Percentiles rank a stretch among this genome's conserved stretches.
These are phyloP conservation scores for Boletus tomentosulus DNA, from an alignment of 768 basidiomycete species.

Conservation along the genomic window DNA sequence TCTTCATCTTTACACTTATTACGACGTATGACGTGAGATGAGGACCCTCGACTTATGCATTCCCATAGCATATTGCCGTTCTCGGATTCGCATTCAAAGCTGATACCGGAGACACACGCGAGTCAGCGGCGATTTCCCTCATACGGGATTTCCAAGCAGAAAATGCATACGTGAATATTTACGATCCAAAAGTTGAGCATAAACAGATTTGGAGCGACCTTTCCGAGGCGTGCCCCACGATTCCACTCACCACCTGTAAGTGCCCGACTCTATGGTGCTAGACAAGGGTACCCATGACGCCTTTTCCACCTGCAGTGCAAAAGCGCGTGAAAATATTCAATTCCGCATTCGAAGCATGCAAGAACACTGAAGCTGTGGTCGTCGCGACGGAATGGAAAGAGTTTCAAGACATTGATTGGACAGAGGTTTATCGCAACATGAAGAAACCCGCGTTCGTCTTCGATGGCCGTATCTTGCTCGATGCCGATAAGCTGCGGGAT, in stretches of 20 bases:
- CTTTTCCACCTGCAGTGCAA: slow-evolving; percentile 53
- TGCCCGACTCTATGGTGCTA: neutral
- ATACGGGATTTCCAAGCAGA: slow-evolving; percentile 92
- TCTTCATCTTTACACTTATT: neutral
- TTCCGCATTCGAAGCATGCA: slow-evolving; percentile 85
- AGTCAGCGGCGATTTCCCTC: slow-evolving; percentile 92
- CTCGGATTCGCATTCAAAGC: slow-evolving; percentile 99
- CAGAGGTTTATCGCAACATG: slow-evolving; percentile 79
- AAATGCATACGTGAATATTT: slow-evolving; percentile 80
- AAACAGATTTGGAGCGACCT: slow-evolving; percentile 87
- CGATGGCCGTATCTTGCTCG: slow-evolving; percentile 86
- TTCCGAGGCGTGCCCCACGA: slow-evolving; percentile 59
- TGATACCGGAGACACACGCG: slow-evolving; percentile 98
- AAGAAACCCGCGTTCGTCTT: slow-evolving; percentile 99
- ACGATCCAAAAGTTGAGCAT: slow-evolving; percentile 86
- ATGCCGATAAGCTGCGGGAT: slow-evolving; percentile 68
- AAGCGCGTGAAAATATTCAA: slow-evolving; percentile 77
- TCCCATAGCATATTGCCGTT: slow-evolving; percentile 78
- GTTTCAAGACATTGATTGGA: slow-evolving; percentile 92
- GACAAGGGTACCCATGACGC: neutral
- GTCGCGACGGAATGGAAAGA: slow-evolving; percentile 98
- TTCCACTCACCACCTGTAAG: slow-evolving; percentile 65
- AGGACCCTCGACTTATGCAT: neutral
- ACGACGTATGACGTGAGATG: neutral
- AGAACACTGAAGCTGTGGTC: slow-evolving; percentile 86